A percentile compares a stretch with the other conserved stretches of the same genome.
phyloP scores from a whole-genome alignment of 768 basidiomycete species.

The Mycena pura region DNA sequence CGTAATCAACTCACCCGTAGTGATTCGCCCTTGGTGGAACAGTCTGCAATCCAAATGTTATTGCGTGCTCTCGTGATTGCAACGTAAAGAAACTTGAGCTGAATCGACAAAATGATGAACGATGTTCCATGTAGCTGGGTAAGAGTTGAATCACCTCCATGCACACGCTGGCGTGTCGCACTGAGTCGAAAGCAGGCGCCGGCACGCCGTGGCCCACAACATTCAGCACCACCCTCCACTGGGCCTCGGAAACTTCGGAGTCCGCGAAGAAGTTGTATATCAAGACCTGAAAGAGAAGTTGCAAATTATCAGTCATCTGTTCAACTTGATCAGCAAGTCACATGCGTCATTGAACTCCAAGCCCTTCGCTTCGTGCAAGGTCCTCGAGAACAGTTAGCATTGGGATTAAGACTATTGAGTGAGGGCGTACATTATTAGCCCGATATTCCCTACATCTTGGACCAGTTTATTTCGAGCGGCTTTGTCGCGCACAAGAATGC shows the following conservation, averaged over 20 bases:
- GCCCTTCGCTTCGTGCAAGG: constrained; percentile 69
- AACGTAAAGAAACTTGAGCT: constrained; percentile 76
- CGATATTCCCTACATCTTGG: constrained; percentile 62
- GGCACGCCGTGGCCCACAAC: constrained; percentile 34
- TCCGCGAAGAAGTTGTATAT: constrained; percentile 82
- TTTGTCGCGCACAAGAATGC: constrained; percentile 73
- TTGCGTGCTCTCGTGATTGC: constrained; percentile 74
- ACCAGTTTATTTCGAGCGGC: constrained; percentile 53
- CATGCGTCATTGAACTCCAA: constrained; percentile 69
- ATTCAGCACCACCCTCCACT: constrained; percentile 68
- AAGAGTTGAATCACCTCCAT: constrained; percentile 53
- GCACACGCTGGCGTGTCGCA: constrained; percentile 63
- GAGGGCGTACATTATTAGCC: constrained; percentile 50
- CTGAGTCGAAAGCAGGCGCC: constrained; percentile 56
- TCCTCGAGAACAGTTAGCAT: constrained; percentile 37
- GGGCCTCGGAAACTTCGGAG: constrained; percentile 53
- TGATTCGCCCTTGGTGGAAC: constrained; percentile 59
- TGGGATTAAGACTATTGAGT: constrained; percentile 47
- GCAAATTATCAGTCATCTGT: background rate
- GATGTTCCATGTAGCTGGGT: background rate
- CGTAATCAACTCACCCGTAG: constrained; percentile 53
- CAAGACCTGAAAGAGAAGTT: constrained; percentile 62
- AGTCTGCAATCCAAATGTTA: constrained; percentile 75
- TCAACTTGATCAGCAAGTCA: background rate
- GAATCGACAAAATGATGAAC: background rate